Evolutionary conservation across 345 rosid species (phyloP), one percentile per base, ranked within the genome.

Genomic region (Diplotaxis tenuifolia): DNA sequence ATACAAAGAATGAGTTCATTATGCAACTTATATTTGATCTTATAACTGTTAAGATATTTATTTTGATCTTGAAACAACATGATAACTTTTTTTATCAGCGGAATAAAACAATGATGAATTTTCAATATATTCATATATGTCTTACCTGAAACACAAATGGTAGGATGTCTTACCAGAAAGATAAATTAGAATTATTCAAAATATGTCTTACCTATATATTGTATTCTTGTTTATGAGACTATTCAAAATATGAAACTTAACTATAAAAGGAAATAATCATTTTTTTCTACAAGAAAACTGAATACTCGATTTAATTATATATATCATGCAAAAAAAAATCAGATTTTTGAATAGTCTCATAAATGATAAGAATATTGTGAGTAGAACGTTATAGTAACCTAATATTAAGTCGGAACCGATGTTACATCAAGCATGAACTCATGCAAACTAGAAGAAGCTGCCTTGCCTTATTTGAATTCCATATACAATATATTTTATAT

Each of bases 371-470:
- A 31, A 59, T n/a, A n/a, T n/a, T n/a, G 8, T 59, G n/a, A 9
- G 23, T 18, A 7, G 28, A 62, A 18, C 29, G 19, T 50, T 12
- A n/a, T 38, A 6, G 8, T 19, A 32, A 61, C 65, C 36, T 18
- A 50, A 3, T 8, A 50, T 27, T 28, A 65, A 27, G 57, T 5
- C 15, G 3, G 52, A n/a, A 55, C 38, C 3, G 19, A 45, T 31
- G 71, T 22, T 74, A 65, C 40, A 62, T 74, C 72, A 67, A 2
- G 22, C 36, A 18, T 74, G 54, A 67, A 45, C 67, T 74, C 78
- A 67, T 47, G n/a, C n/a, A n/a, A n/a, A 73, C 49, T 65, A 21
- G 32, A 64, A 23, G 25, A 65, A 47, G n/a, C n/a, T n/a, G 21
- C 50, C 72, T 59, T 59, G 67, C 54, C 67, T n/a, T n/a, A n/a